phyloP scores from a whole-genome alignment of 768 basidiomycete species.

The Pleurotus citrinopileatus region DNA sequence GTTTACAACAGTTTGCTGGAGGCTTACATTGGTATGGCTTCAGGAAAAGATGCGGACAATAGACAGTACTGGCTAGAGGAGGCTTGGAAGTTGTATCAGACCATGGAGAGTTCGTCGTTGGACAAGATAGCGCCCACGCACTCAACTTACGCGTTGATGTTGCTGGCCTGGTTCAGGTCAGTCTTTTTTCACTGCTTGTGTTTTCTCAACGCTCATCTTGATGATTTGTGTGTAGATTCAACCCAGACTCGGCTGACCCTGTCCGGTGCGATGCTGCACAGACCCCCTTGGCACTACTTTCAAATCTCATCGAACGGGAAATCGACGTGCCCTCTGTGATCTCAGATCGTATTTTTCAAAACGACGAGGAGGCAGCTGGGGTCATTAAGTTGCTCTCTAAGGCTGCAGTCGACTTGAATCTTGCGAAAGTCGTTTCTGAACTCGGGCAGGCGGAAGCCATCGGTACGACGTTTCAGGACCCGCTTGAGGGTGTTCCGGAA shows the following conservation, averaged over 20 bases:
- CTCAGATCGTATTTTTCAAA: constrained; percentile 52
- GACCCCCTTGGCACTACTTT: constrained; percentile 35
- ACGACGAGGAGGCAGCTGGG: constrained; percentile 52
- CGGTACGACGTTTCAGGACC: constrained; percentile 36
- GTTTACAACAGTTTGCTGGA: constrained; percentile 69
- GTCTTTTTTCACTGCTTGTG: constrained; percentile 13
- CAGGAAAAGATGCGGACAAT: constrained; percentile 38
- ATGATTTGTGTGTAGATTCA: constrained; percentile 28
- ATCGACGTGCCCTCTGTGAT: constrained; percentile 52
- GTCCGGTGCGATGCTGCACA: constrained; percentile 16
- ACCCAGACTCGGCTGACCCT: constrained; percentile 28
- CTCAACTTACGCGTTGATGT: constrained; percentile 67
- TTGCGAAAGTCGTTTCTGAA: constrained; percentile 48
- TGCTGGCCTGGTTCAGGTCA: constrained; percentile 56
- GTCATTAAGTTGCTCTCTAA: constrained; percentile 56
- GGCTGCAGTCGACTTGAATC: constrained; percentile 55
- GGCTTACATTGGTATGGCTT: constrained; percentile 62
- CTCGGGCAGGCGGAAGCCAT: constrained; percentile 53
- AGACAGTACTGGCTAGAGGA: constrained; percentile 58
- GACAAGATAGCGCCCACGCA: constrained; percentile 49
- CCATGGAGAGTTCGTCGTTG: constrained; percentile 41
- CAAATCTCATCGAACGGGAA: constrained; percentile 42
- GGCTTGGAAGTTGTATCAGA: constrained; percentile 56
- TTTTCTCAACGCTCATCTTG: not conserved
- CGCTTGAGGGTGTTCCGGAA: constrained; percentile 54